Evolutionary conservation across 1,284 basidiomycete genomes (phyloP).

Genomic region (Neotropicomus parvogracilis): DNA sequence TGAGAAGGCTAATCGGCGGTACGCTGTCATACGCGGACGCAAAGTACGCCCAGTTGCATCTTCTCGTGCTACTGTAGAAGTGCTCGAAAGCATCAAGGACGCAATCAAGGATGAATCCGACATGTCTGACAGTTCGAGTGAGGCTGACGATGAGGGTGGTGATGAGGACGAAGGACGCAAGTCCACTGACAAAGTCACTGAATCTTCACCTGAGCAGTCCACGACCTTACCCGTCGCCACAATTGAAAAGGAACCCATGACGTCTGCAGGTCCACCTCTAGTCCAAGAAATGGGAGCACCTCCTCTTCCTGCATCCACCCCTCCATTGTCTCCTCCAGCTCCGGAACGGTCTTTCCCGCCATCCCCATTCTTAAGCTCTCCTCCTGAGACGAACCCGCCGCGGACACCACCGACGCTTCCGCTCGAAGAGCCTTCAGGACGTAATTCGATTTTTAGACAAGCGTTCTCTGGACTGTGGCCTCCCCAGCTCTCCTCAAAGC

Average conservation of each 20-base stretch:
- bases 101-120: conserved; percentile 88
- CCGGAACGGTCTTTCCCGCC: conserved; percentile 43
- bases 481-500: conserved; percentile 46
- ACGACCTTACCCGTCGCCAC: conserved; percentile 25
- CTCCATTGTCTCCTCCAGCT: conserved; percentile 33
- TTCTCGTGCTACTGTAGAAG: conserved; percentile 85
- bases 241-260: conserved; percentile 11
- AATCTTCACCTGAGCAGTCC: conserved; percentile 38
- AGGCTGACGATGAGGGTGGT: conserved; percentile 85
- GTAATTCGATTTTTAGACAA: conserved; percentile 75
- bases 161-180: conserved; percentile 57
- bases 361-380: conserved; percentile 50
- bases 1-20: conserved; percentile 65
- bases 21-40: conserved; percentile 79
- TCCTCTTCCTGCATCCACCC: conserved; percentile 23
- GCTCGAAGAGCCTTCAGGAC: conserved; percentile 50
- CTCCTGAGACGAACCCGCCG: conserved; percentile 39
- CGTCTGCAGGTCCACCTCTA: conserved; percentile 9
- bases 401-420: conserved; percentile 55
- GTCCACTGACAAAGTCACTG: conserved; percentile 27
- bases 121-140: conserved; percentile 73
- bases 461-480: conserved; percentile 80
- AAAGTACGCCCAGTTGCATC: conserved; percentile 91
- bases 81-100: conserved; percentile 89
- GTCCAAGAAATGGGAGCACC: conserved; percentile 18